Evolutionary conservation across 1,139 yeast species (phyloP), one percentile per base, ranked within the genome.

Genomic region (Blastobotrys serpentis): DNA sequence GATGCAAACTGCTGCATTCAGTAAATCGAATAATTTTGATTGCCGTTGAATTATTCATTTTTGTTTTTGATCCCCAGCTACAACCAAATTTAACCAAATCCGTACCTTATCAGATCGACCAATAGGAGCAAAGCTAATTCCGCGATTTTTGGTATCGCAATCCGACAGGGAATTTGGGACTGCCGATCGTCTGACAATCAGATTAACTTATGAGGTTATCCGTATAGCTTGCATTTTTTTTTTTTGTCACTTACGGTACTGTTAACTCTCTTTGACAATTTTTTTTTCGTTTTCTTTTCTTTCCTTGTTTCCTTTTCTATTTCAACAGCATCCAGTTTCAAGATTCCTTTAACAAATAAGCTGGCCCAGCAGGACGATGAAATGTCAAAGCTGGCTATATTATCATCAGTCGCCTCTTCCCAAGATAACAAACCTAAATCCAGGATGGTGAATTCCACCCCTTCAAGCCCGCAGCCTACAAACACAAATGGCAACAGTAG

Each of bases 341-440:
- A 14, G 17, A 19, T 22, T 30, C 21, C 30, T 4, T 32, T 37
- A 13, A 10, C 39, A 14, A 17, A 29, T 17, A 43, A 13, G 19
- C 36, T 22, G 38, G 18, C 26, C 4, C 37, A 30, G 18, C 18
- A 37, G 17, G 18, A 42, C 21, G 32, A 43, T 45, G 48, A 23
- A 33, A 58, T 58, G 61, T 56, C 61, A 37, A 56, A 57, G 43
- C 54, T 58, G 36, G 58, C 52, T 2, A 46, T 58, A 22, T 47
- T 58, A 26, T 58, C 59, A 10, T 53, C 60, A 30, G 57, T 57
- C 30, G 60, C 60, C 16, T 47, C 54, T 11, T 37, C 48, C 25
- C 51, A 44, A 23, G 48, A 46, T 14, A 44, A 46, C 22, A 11
- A 36, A 30, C n/a, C n/a, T 8, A 42, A 36, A 11, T 32, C 43